Evolutionary conservation across 2,329 filamentous ascomycete species (phyloP), one percentile per base, ranked within the genome.

Genomic region (Arthrobotrys iridis): DNA sequence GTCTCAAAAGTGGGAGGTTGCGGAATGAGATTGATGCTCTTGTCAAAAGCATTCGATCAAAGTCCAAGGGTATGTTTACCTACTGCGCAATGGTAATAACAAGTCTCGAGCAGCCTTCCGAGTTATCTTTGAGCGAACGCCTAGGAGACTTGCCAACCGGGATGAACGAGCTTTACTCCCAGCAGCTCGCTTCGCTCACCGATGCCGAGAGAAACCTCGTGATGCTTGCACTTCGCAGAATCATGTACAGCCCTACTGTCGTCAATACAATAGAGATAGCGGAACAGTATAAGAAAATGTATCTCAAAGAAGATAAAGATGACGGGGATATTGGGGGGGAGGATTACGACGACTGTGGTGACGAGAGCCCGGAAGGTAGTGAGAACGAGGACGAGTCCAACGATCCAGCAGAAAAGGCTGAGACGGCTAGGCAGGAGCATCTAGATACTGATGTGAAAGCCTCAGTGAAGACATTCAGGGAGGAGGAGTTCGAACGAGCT

Each of bases 11-110:
- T 13, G 26, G 48, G 2, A 8, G 26, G 7, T 13, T 55, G 11
- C 48, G 48, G 8, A 33, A 10, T 4, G 48, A 55, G 15, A 65
- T 73, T 13, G 37, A 55, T 5, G 50, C n/a, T 24, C 60, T 60
- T 45, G 65, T 62, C 1, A 22, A 62, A 15, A 41, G 10, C 10
- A 70, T 62, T 1, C 65, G 52, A 33, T 43, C 45, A 22, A 70
- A 55, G 18, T 41, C 65, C 1, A 45, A 62, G 11, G 65, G 65
- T 0, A 70, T 70, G 65, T 70, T 70, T 37, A 70, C 65, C 2
- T 70, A 70, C 15, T 52, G 65, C 24, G 65, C 55, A 11, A 70
- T 70, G 65, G 55, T 62, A 6, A 70, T 70, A n/a, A 45, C 55
- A 6, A 62, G 65, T 52, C 55, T 70, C 0, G 35, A 55, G 18